Evolutionary conservation across 2,329 filamentous ascomycete genomes (phyloP).

Genomic region (Colletotrichum siamense): DNA sequence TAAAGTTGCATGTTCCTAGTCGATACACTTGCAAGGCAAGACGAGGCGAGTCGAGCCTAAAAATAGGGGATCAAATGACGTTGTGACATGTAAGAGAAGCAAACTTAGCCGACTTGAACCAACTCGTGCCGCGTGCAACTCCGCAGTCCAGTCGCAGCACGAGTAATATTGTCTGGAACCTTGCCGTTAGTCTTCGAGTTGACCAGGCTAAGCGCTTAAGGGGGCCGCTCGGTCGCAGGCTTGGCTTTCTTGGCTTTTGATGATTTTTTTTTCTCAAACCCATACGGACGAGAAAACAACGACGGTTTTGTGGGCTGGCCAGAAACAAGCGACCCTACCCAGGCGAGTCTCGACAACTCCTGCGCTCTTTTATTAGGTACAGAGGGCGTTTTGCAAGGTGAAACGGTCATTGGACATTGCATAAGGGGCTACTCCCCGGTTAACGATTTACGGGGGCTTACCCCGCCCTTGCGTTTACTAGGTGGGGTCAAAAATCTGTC

Average conservation of each 20-base stretch:
- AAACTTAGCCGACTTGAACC: conserved; percentile 18
- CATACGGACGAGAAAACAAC: not conserved
- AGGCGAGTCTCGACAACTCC: not conserved
- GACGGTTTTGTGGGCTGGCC: not conserved
- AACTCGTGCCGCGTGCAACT: conserved; percentile 3
- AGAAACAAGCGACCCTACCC: not conserved
- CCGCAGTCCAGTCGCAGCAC: not conserved
- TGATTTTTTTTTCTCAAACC: not conserved
- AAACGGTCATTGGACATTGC: conserved; percentile 10
- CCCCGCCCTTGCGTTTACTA: conserved; percentile 21
- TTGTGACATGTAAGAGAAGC: conserved; percentile 17
- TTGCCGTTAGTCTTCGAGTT: conserved; percentile 7
- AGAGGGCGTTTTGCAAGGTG: not conserved
- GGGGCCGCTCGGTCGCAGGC: not conserved
- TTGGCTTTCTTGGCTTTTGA: not conserved
- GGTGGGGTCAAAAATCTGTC: conserved; percentile 22
- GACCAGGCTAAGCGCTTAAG: not conserved
- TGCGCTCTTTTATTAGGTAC: not conserved
- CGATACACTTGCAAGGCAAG: conserved; percentile 12
- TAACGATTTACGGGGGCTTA: conserved; percentile 19
- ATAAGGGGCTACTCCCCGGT: conserved; percentile 6
- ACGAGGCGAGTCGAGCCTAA: conserved; percentile 15
- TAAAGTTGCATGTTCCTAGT: conserved; percentile 17
- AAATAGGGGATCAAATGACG: conserved; percentile 13
- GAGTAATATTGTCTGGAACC: conserved; percentile 6